Base-by-base conservation (phyloP, 139 green algal species). In the Coelastrella sp. region DNA sequence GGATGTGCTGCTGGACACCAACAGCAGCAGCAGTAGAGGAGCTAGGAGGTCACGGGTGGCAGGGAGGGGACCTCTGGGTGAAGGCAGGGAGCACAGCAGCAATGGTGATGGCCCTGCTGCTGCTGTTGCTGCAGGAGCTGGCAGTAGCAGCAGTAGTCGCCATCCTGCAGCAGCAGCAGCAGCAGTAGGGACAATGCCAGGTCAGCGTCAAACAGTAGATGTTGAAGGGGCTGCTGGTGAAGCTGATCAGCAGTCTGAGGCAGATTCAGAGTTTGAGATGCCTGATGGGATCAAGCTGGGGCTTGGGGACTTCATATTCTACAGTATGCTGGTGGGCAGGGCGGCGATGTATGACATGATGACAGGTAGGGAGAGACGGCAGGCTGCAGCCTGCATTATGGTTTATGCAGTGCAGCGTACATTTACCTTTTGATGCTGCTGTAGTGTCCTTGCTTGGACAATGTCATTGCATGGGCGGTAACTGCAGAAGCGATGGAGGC, bases 281-380 rank as follows among this genome's bases (percentile, higher is more conserved):
- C 95, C 95, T 7, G 95, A 97, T 75, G 91, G 90, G 20, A 98
- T 99, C 85, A 98, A 99, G 94, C 96, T 99, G 71, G 98, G 98
- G 32, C 89, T 99, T 19, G 97, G 97, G 6, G 98, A 99, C 94
- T 99, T 99, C 93, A 99, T 99, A 82, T 99, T 99, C 92, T 99
- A 99, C 93, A 96, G 92, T 58, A 95, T 99, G 80, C 93, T 99
- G 20, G 97, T 99, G n/a, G 97, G 97, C 0, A 92, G 98, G 3
- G 98, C 98, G 6, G 96, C 98, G 5, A 98, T 99, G 96, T 99
- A 98, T 89, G 98, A 99, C 91, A 95, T 97, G 90, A 96, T 99
- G 90, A 99, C 97, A 16, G 94, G 97, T 98, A 13, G 91, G 95
- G 22, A 3, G 68, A 71, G 0, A 47, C 32, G 32, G 0, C 32